Conservation (phyloP, 306 rosid species). For the Medicago ruthenica region DNA sequence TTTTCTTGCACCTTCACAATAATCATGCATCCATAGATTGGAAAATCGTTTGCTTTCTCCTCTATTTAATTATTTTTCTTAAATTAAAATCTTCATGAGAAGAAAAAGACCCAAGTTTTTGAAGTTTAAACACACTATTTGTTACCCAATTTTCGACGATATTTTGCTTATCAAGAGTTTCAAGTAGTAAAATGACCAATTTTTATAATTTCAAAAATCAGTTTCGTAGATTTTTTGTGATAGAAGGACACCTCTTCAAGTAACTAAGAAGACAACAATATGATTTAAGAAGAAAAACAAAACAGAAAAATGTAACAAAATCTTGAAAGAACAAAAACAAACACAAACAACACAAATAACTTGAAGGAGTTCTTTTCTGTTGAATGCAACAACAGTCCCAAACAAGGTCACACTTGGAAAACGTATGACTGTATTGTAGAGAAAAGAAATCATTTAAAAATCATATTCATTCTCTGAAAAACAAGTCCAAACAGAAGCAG, state of each 20-base stretch:
- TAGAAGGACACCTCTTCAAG: background rate
- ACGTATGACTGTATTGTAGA: background rate
- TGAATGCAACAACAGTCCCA: background rate
- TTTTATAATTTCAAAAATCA: no score
- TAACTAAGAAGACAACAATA: background rate
- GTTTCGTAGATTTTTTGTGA: no score
- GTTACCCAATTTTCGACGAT: no score
- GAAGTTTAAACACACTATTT: no score
- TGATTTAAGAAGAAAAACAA: conserved; percentile 17
- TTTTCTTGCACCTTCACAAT: no score
- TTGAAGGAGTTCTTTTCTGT: background rate
- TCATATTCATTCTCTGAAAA: conserved; percentile 30
- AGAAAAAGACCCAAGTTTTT: no score
- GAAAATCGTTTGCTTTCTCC: no score
- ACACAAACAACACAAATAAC: background rate
- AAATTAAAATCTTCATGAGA: no score
- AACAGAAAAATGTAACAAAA: background rate
- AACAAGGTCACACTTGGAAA: background rate
- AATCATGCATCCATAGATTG: no score
- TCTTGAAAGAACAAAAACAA: background rate
- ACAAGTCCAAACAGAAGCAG: conserved; percentile 73
- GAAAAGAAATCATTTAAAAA: background rate
- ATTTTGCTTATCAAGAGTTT: no score
- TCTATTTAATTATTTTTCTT: no score
- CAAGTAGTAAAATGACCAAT: no score